Evolutionary conservation across 169 alveolate genomes (phyloP).

Genomic region (Toxoplasma gondii): DNA sequence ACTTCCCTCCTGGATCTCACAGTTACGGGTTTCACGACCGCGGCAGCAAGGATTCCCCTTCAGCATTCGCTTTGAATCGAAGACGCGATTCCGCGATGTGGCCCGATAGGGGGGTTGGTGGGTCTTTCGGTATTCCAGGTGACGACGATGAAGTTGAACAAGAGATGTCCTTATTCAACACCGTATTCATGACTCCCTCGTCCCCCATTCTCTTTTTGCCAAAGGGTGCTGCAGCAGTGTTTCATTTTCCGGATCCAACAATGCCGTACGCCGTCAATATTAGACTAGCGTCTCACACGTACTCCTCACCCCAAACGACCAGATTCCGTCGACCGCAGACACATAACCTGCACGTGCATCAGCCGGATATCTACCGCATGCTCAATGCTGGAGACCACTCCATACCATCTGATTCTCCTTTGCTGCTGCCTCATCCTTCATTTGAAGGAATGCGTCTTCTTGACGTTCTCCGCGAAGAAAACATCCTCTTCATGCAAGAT

Average conservation of each 20-base stretch:
- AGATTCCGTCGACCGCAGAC: neutral
- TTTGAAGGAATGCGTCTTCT: conserved; percentile 14
- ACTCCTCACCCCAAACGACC: neutral
- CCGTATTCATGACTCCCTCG: neutral
- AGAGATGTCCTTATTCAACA: neutral
- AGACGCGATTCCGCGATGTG: too few species aligned
- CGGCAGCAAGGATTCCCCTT: neutral
- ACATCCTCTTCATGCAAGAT: neutral
- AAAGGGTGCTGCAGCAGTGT: neutral
- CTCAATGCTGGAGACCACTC: neutral
- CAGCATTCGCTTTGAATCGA: too few species aligned
- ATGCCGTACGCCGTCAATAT: conserved; percentile 15
- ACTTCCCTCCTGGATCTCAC: neutral
- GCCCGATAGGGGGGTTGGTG: too few species aligned
- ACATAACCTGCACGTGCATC: neutral
- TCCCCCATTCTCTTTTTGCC: neutral
- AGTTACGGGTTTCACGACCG: neutral
- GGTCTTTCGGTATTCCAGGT: too few species aligned
- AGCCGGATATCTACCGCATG: neutral
- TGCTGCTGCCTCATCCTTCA: conserved; percentile 15
- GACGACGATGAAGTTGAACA: neutral
- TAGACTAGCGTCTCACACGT: neutral
- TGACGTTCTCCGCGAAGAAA: neutral
- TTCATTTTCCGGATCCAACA: conserved; percentile 5
- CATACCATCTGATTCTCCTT: neutral